Percentiles rank a stretch among this genome's conserved stretches.
Evolutionary conservation across 208 protist genomes (phyloP).

Genomic region (Leishmania tarentolae): DNA sequence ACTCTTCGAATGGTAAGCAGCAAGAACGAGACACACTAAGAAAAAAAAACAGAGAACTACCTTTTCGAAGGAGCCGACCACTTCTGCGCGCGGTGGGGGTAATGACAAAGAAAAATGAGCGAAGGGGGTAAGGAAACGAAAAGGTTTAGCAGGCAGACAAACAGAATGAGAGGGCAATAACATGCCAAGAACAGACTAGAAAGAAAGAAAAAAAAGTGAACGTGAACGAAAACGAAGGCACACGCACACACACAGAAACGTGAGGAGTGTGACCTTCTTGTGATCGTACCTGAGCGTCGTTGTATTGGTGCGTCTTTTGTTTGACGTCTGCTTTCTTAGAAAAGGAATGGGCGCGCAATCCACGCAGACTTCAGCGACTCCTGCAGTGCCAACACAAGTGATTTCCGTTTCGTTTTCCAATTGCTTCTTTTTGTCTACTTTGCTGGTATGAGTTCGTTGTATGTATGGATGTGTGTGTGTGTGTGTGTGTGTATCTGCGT

Average conservation of each 20-base stretch:
- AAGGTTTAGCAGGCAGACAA: neutral
- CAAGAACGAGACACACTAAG: neutral
- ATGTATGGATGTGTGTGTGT: neutral
- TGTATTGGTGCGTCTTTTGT: neutral
- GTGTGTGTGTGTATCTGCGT: neutral
- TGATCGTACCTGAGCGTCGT: too few relatives aligned
- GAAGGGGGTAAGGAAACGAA: neutral
- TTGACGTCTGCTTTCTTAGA: neutral
- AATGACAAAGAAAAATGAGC: neutral
- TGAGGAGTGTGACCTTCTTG: neutral
- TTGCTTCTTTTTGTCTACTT: neutral
- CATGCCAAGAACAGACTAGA: neutral
- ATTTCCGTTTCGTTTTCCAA: neutral
- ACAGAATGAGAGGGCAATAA: neutral
- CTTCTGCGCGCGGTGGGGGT: conserved; percentile 1
- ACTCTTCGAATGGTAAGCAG: neutral
- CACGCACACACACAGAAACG: neutral
- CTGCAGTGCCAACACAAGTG: neutral
- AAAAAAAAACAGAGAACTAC: neutral
- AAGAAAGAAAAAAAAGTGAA: neutral
- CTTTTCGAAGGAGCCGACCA: neutral
- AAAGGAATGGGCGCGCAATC: neutral
- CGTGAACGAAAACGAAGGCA: neutral
- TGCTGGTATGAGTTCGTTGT: neutral
- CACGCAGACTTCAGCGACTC: neutral